Evolutionary conservation across 2,329 filamentous ascomycete species (phyloP).

Genomic region (Bipolaris zeicola): DNA sequence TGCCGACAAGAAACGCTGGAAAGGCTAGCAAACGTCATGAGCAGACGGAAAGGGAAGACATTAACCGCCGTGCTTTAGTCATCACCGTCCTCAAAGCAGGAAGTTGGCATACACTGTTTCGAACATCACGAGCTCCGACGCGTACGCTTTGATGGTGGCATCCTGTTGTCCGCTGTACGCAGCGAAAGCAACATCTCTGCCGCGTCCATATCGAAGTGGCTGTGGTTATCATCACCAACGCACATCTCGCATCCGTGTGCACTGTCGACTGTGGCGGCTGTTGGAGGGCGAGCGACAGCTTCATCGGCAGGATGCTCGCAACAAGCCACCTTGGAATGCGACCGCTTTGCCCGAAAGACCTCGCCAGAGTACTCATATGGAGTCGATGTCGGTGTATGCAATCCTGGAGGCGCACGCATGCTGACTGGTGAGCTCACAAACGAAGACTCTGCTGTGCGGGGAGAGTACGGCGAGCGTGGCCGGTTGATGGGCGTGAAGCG

Average conservation of each 20-base stretch:
- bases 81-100: neutral
- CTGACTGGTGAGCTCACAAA: constrained; percentile 18
- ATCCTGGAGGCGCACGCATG: constrained; percentile 3
- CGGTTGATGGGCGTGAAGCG: constrained; percentile 52
- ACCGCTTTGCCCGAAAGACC: constrained; percentile 32
- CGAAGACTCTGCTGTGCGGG: constrained; percentile 15
- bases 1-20: constrained; percentile 23
- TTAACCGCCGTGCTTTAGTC: constrained; percentile 7
- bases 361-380: constrained; percentile 16
- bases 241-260: constrained; percentile 3
- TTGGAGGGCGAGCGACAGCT: constrained; percentile 11
- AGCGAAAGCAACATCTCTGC: constrained; percentile 46
- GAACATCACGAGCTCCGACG: constrained; percentile 35
- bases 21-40: constrained; percentile 10
- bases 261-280: constrained; percentile 9
- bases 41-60: constrained; percentile 14
- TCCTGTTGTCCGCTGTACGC: constrained; percentile 26
- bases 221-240: constrained; percentile 12
- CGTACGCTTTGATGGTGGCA: constrained; percentile 36
- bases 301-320: constrained; percentile 5
- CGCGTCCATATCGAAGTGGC: constrained; percentile 40
- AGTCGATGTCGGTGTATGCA: constrained; percentile 21
- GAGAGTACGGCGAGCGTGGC: constrained; percentile 23
- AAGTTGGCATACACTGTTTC: constrained; percentile 7
- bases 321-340: constrained; percentile 31